Conservation (phyloP, 2,329 filamentous ascomycete genomes). For the Teratosphaeriaceae sp. region DNA sequence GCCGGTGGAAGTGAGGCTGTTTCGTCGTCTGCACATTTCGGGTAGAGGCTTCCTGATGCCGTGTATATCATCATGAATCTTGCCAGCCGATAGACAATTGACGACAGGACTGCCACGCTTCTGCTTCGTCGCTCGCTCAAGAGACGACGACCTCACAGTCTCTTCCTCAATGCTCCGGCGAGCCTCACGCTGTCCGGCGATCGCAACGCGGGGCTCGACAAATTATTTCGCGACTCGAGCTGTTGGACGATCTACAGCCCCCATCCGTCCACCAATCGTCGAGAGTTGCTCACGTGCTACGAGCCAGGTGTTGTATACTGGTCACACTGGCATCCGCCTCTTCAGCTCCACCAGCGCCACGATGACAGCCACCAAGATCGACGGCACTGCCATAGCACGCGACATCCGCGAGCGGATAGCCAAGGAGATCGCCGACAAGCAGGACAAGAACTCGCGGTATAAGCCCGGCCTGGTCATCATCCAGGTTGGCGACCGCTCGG, state of each 20-base stretch:
- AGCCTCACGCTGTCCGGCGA: not conserved
- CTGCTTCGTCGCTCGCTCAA: no score
- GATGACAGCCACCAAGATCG: constrained; percentile 88
- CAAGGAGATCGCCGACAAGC: constrained; percentile 71
- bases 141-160: no score
- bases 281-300: not conserved
- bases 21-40: no score
- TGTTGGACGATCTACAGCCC: no score
- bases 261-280: no score
- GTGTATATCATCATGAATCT: no score
- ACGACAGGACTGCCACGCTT: not conserved
- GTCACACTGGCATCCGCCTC: not conserved
- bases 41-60: no score
- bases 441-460: constrained; percentile 78
- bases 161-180: not conserved
- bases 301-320: not conserved
- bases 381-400: constrained; percentile 93
- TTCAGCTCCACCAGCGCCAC: constrained; percentile 32
- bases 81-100: not conserved
- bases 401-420: constrained; percentile 77
- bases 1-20: no score
- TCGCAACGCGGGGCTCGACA: no score
- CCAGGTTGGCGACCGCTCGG: constrained; percentile 89
- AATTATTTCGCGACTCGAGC: not conserved
- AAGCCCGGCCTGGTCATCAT: constrained; percentile 89